Percentiles rank a stretch among this genome's conserved stretches.
Evolutionary conservation across 1,284 basidiomycete species (phyloP).

Genomic region (Anthracocystis setariae): DNA sequence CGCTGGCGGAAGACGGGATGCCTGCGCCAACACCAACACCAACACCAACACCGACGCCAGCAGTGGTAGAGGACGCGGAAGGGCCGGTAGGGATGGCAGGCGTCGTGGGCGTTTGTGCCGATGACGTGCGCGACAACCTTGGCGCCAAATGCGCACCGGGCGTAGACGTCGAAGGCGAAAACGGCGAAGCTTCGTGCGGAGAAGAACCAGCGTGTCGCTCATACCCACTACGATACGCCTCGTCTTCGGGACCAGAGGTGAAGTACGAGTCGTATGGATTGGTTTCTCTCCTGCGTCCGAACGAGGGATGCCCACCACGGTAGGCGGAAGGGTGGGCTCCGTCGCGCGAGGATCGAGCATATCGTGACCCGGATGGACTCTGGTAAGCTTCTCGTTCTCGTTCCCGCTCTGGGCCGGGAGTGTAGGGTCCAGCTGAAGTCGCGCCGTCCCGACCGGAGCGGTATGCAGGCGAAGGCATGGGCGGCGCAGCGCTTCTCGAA

Average conservation of each 20-base stretch:
- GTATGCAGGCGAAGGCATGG: constrained; percentile 11
- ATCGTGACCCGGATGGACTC: constrained; percentile 16
- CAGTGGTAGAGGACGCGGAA: constrained; percentile 6
- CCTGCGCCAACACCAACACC: too few relatives aligned
- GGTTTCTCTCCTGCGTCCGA: constrained; percentile 27
- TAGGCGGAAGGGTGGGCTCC: constrained; percentile 15
- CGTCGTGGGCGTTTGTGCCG: constrained; percentile 21
- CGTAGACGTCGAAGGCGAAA: constrained; percentile 22
- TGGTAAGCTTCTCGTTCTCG: constrained; percentile 22
- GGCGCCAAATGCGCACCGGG: constrained; percentile 11
- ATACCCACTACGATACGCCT: constrained; percentile 8
- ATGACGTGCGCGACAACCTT: constrained; percentile 33
- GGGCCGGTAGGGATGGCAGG: constrained; percentile 13
- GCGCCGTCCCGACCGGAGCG: constrained; percentile 19
- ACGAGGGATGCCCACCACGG: constrained; percentile 29
- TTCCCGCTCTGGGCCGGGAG: constrained; percentile 27
- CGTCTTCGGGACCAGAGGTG: constrained; percentile 5
- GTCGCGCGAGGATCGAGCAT: constrained; percentile 14
- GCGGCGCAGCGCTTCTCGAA: constrained; percentile 16
- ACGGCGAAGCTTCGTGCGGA: constrained; percentile 31
- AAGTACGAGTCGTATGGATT: constrained; percentile 27
- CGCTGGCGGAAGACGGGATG: constrained; percentile 9
- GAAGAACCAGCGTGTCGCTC: constrained; percentile 18
- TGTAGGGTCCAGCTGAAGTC: constrained; percentile 15
- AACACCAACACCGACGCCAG: neutral